Base-by-base conservation (phyloP, 257 asterid genomes). In the Petunia secreta region DNA sequence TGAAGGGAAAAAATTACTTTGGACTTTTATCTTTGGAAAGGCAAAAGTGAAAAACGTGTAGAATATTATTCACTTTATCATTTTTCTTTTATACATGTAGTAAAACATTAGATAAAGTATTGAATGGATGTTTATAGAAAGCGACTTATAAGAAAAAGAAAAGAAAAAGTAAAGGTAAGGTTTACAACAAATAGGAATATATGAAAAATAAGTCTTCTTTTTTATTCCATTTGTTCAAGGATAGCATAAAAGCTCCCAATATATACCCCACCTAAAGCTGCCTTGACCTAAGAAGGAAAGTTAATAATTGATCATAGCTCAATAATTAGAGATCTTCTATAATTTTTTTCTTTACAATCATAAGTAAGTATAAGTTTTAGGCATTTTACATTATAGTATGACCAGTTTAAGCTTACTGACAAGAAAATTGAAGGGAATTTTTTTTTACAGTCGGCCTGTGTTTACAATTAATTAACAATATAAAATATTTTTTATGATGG, bases 271-370 rank as follows among this genome's bases (percentile, higher is more conserved):
- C 77, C 38, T 48, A 71, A 48, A 71, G 77, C 44, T 48, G 34
- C 60, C 60, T 50, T 71, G 62, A 71, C 77, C 34, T 71, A 71
- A 71, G 77, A 71, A 34, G 60, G 54, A 50, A 71, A 71, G 62
- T 5, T 71, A 71, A 44, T 71, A 46, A 71, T 48, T 48, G 44
- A 34, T 46, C 10, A 48, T 6, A 71, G 11, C 62, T 71, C 77
- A 71, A 71, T 50, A 46, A 71, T 71, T 71, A 40, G 58, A 71
- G 60, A 71, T 69, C 2, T 71, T 46, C 34, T 34, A 48, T 9
- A 16, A 9, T 46, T 43, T 39, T 8, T 2, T 25, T 48, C 48
- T 25, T 6, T 25, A 62, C 36, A 3, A 4, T 25, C 15, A 14
- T 67, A 67, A 25, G 25, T 25, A 25, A 25, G 25, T 25, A 25